Evolutionary conservation across 2,329 filamentous ascomycete species (phyloP).

Genomic region (Monosporascus sp.): DNA sequence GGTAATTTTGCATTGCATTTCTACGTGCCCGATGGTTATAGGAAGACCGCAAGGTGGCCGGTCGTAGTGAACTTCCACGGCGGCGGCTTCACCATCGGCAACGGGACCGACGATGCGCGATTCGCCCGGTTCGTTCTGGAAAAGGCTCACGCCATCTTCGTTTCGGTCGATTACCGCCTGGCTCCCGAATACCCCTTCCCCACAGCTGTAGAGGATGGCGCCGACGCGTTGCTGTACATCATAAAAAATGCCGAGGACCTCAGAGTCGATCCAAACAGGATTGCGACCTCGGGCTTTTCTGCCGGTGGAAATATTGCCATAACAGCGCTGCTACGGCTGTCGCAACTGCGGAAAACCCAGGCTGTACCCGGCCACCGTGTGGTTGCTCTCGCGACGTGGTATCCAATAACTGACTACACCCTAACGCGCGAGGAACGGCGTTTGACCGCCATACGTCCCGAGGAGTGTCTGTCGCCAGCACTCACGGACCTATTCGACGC

Average conservation of each 20-base stretch:
- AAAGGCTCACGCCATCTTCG: slow-evolving; percentile 50
- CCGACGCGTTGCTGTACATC: slow-evolving; percentile 59
- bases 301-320: slow-evolving; percentile 54
- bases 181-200: slow-evolving; percentile 62
- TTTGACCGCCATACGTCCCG: slow-evolving; percentile 46
- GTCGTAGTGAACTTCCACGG: slow-evolving; percentile 63
- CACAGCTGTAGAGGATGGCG: slow-evolving; percentile 59
- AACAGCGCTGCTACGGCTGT: slow-evolving; percentile 33
- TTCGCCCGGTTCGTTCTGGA: slow-evolving; percentile 51
- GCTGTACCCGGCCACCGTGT: slow-evolving; percentile 39
- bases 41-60: slow-evolving; percentile 32
- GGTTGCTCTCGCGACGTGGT: slow-evolving; percentile 52
- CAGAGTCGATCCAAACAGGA: slow-evolving; percentile 48
- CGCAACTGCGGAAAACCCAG: slow-evolving; percentile 20
- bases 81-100: slow-evolving; percentile 61
- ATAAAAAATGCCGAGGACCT: slow-evolving; percentile 50
- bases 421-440: slow-evolving; percentile 51
- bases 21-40: slow-evolving; percentile 36
- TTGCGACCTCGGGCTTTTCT: slow-evolving; percentile 60
- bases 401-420: slow-evolving; percentile 59
- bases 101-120: slow-evolving; percentile 57
- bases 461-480: slow-evolving; percentile 51
- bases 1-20: slow-evolving; percentile 35
- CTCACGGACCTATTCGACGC: slow-evolving; percentile 60
- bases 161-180: slow-evolving; percentile 64